These are phyloP conservation scores for Catharanthus roseus DNA, from an alignment of 257 asterid genomes.

Conservation along the genomic window DNA sequence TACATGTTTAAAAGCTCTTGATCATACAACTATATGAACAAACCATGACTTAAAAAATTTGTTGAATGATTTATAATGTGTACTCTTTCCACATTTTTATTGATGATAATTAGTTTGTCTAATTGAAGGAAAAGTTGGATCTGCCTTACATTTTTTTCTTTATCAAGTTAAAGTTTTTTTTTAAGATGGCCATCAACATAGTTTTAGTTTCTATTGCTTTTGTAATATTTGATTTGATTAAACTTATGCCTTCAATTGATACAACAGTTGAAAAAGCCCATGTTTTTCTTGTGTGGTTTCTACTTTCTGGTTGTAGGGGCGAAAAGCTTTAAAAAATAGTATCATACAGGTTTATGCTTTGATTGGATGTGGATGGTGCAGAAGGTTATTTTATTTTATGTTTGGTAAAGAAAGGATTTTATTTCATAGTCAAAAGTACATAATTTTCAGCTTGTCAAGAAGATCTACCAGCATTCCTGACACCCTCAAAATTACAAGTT, in stretches of 20 bases:
- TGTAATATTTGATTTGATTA: no score
- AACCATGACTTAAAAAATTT: neutral
- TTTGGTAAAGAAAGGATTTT: no score
- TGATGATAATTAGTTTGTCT: neutral
- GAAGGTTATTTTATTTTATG: neutral
- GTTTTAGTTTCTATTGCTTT: neutral
- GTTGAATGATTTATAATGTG: neutral
- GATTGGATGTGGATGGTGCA: neutral
- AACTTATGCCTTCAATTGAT: neutral
- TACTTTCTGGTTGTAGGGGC: neutral
- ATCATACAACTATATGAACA: neutral
- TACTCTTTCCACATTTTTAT: neutral
- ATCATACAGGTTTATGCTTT: neutral
- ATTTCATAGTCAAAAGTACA: no score
- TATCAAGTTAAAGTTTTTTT: neutral
- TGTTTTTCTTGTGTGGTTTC: neutral
- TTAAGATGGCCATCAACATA: neutral
- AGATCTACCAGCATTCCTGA: no score
- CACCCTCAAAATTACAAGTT: no score
- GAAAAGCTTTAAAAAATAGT: neutral
- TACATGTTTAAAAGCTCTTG: neutral
- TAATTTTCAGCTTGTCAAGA: no score
- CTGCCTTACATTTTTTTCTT: neutral
- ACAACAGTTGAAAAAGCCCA: neutral
- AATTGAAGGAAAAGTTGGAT: neutral